Base-by-base conservation (phyloP, 352 stramenopile species). In the Pythium utonaiense region DNA sequence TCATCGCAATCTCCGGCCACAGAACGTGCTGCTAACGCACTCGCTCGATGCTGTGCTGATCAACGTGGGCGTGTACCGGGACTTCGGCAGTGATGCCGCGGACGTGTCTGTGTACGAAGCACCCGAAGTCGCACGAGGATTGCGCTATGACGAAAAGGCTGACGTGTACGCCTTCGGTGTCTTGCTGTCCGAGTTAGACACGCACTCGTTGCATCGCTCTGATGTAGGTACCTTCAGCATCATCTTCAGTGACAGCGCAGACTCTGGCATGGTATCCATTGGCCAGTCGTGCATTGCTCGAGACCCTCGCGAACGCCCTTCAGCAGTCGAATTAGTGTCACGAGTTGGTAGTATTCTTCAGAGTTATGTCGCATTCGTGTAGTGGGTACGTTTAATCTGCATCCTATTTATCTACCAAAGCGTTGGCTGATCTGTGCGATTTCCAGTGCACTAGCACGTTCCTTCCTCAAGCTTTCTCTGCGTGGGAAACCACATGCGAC, bases 291-390 rank as follows among this genome's bases (percentile, higher is more conserved):
- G 31, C 31, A 36, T 36, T 12, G 31, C 31, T 12, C 31, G 13
- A 12, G 31, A 36, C 31, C 31, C 31, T 36, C 7, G 31, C 31
- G 31, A 36, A 13, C 31, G 31, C 7, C 31, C 31, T 13, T 36
- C 31, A 36, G 31, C 31, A 36, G 31, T 12, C 7, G 31, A 36
- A 36, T 12, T 36, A 13, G 31, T 12, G 13, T 47, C 14, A 22
- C 14, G 14, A 1, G 0, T 36, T 14, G 5, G 24, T 27, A 14
- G 24, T 54, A 63, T 55, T 9, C 71, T 74, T 55, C 60, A 61
- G 25, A 45, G 27, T 19, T 16, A 27, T 1, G 24, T 16, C 9
- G 31, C 31, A 12, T 36, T 36, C 13, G 31, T 36, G 31, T 36
- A 36, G 31, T n/a, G n/a, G n/a, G n/a, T n/a, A n/a, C n/a, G n/a